Evolutionary conservation across 306 rosid species (phyloP).

Genomic region (Oemleria cerasiformis): DNA sequence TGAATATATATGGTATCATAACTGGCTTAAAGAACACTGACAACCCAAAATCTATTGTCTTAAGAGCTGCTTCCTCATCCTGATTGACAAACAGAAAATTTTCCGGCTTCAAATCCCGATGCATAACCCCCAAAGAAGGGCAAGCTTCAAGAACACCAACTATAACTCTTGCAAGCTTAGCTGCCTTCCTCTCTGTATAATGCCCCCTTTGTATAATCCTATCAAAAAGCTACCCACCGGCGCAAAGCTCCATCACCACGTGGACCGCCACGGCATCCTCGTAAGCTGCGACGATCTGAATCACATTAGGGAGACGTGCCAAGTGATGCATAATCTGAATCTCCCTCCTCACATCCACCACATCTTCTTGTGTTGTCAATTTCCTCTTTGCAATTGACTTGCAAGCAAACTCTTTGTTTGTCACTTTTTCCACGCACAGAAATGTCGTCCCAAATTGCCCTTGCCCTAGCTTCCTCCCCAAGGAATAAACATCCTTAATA

Average conservation of each 20-base stretch:
- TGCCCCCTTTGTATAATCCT: slow-evolving; percentile 93
- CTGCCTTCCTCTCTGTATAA: slow-evolving; percentile 78
- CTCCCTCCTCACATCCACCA: slow-evolving; percentile 90
- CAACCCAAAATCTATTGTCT: slow-evolving; percentile 93
- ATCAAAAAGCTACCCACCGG: slow-evolving; percentile 88
- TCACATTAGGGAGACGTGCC: slow-evolving; percentile 84
- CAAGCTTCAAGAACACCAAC: slow-evolving; percentile 75
- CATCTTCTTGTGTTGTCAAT: slow-evolving; percentile 76
- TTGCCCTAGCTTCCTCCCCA: slow-evolving; percentile 89
- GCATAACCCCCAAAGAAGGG: slow-evolving; percentile 94
- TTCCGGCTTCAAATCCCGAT: slow-evolving; percentile 90
- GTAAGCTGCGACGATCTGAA: slow-evolving; percentile 67
- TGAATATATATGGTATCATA: slow-evolving; percentile 23
- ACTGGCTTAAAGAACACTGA: slow-evolving; percentile 90
- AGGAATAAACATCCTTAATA: slow-evolving; percentile 57
- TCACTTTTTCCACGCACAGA: slow-evolving; percentile 60
- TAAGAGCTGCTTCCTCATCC: slow-evolving; percentile 76
- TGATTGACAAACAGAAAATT: slow-evolving; percentile 69
- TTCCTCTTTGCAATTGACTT: slow-evolving; percentile 86
- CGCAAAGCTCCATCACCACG: slow-evolving; percentile 84
- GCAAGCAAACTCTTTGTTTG: slow-evolving; percentile 63
- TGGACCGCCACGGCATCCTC: slow-evolving; percentile 93
- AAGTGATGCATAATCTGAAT: slow-evolving; percentile 95
- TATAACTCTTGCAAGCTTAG: slow-evolving; percentile 74
- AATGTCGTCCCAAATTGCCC: slow-evolving; percentile 94